A percentile compares a stretch with the other conserved stretches of the same genome.
phyloP scores from a whole-genome alignment of 139 green algal genomes.

The Mesotaenium endlicherianum region DNA sequence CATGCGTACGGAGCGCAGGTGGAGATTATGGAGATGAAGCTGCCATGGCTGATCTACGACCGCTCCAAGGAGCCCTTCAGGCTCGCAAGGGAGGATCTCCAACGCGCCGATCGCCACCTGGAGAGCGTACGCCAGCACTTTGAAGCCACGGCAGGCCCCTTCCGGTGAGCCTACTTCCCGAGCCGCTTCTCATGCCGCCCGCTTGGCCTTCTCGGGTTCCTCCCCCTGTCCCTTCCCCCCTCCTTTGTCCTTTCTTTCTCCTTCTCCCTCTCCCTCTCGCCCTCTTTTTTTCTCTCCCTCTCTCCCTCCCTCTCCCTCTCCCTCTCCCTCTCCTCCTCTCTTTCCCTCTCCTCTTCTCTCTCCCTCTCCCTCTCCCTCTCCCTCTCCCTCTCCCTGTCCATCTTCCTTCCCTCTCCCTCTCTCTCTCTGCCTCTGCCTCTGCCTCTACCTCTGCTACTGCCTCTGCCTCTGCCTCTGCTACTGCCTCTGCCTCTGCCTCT shows the following conservation, averaged over 20 bases:
- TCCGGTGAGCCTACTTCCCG: neutral
- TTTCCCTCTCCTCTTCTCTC: neutral
- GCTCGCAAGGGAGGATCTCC: constrained; percentile 40
- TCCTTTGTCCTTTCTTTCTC: neutral
- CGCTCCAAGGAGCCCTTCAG: constrained; percentile 25
- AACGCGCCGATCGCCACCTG: neutral
- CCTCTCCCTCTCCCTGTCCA: neutral
- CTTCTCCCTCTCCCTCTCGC: neutral
- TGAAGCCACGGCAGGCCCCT: neutral
- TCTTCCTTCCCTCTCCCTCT: neutral
- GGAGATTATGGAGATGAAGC: constrained; percentile 56
- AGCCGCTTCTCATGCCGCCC: too few species aligned
- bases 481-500: too few species aligned
- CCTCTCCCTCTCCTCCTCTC: neutral
- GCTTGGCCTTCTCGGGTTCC: too few species aligned
- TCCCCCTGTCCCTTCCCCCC: neutral
- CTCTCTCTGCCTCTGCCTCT: neutral
- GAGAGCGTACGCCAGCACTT: neutral
- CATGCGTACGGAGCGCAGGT: neutral
- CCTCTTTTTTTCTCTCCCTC: neutral
- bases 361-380: neutral
- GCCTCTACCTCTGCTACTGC: too few species aligned
- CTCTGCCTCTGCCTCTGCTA: too few species aligned
- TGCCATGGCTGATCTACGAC: constrained; percentile 58
- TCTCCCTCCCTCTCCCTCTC: neutral